Base-by-base conservation (phyloP, 163 green algal genomes). In the Chlamydomonas reinhardtii region DNA sequence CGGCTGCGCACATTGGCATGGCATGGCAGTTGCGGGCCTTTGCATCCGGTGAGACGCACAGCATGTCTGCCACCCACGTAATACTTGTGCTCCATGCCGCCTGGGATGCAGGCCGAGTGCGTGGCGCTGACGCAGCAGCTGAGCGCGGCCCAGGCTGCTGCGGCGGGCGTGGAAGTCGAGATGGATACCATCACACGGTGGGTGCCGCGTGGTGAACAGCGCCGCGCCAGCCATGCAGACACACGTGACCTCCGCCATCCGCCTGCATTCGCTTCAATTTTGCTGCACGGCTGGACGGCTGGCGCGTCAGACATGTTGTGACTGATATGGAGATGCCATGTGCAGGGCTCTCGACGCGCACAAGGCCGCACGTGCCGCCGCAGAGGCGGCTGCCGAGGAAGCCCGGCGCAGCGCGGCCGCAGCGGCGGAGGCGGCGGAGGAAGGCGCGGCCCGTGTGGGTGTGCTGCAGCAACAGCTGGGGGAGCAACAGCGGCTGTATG, bases 311-410 rank as follows among this genome's bases (percentile, higher is more conserved):
- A n/a, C n/a, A 54, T 54, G 43, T 54, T 54, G 43, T 17, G 1
- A 2, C 48, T 56, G 48, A 56, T 17, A 14, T 56, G 11, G 12
- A 20, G 9, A 56, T 48, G 8, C 8, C 39, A 48, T 14, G 2
- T 56, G 39, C 39, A 86, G 80, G 32, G 82, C 82, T 6, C 61
- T 82, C 5, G 82, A 88, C 22, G 39, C 72, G 39, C 82, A 83
- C n/a, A 88, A 88, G 39, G 72, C 61, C 6, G 82, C 82, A 0
- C 72, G 72, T 22, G 56, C 59, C 39, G 72, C 82, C 2, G 61
- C 82, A 5, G 72, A 88, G 39, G 82, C 61, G 1, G 82, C 82
- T 4, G 82, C 82, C 11, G 72, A 88, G 32, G 82, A 88, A 61
- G 82, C 82, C 14, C 73, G 72, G 1, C 39, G 61, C 59, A 59